Evolutionary conservation across 23 red algal genomes (phyloP).

Genomic region (Gracilaria domingensis): DNA sequence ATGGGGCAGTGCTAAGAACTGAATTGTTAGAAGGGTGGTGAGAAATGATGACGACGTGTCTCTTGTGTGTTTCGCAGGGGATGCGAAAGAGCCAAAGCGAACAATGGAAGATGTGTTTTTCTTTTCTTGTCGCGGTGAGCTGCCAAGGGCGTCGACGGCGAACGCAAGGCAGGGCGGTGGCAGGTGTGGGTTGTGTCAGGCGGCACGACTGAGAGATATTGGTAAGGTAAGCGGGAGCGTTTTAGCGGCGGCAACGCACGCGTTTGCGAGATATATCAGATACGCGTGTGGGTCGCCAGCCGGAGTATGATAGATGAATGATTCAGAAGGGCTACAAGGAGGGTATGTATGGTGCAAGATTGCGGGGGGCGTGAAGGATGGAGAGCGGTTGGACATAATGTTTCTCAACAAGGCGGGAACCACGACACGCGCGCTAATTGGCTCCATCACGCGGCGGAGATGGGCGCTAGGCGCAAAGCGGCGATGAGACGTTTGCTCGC

Average conservation of each 20-base stretch:
- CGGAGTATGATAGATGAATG: not conserved
- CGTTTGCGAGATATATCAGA: not conserved
- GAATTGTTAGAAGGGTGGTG: not conserved
- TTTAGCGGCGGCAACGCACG: not conserved
- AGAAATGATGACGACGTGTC: not conserved
- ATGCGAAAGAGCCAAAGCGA: too few relatives aligned
- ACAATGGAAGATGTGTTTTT: too few relatives aligned
- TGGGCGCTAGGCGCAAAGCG: not conserved
- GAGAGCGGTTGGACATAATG: not conserved
- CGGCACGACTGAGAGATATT: too few relatives aligned
- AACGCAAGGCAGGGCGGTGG: not conserved
- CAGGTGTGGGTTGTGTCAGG: too few relatives aligned
- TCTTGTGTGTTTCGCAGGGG: not conserved
- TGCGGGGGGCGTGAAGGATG: too few relatives aligned
- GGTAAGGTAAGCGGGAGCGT: too few relatives aligned
- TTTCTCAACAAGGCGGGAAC: not conserved
- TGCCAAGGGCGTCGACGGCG: not conserved
- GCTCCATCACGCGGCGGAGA: not conserved
- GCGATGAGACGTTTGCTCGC: not conserved
- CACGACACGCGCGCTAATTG: slow-evolving; percentile 10
- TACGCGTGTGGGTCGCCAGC: not conserved
- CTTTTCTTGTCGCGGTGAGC: not conserved
- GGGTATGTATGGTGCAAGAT: too few relatives aligned
- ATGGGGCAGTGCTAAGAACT: not conserved
- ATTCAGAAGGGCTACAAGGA: not conserved